phyloP scores from a whole-genome alignment of 2,329 filamentous ascomycete genomes.

The Neopestalotiopsis rosae region DNA sequence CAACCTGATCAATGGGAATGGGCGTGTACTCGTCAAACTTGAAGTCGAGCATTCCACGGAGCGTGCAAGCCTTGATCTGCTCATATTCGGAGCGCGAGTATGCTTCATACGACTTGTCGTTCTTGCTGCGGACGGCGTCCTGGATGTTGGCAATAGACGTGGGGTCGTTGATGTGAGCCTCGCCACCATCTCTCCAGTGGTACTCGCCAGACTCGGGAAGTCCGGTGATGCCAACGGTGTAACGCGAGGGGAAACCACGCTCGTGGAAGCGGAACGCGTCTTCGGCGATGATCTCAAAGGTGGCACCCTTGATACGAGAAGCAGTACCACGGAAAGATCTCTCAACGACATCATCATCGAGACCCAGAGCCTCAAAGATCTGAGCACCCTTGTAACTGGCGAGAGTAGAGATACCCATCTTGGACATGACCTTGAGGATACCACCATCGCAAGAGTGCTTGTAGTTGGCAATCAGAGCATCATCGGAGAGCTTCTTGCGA shows the following conservation, averaged over 20 bases:
- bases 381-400: constrained; percentile 98
- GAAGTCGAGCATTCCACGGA: constrained; percentile 93
- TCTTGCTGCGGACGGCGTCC: constrained; percentile 94
- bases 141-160: constrained; percentile 96
- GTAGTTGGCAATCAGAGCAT: constrained; percentile 91
- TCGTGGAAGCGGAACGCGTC: constrained; percentile 96
- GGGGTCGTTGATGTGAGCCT: constrained; percentile 94
- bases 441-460: constrained; percentile 95
- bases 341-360: constrained; percentile 91
- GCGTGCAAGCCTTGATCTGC: constrained; percentile 94
- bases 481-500: constrained; percentile 83
- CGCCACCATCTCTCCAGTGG: constrained; percentile 96
- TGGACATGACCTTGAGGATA: constrained; percentile 98
- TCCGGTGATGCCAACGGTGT: constrained; percentile 77
- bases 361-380: constrained; percentile 94
- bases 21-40: constrained; percentile 86
- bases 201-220: constrained; percentile 95
- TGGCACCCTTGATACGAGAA: constrained; percentile 91
- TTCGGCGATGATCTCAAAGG: constrained; percentile 90
- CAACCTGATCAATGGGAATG: constrained; percentile 94
- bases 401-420: constrained; percentile 98
- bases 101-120: constrained; percentile 97
- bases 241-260: constrained; percentile 83
- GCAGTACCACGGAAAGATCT: constrained; percentile 94
- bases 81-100: constrained; percentile 94